phyloP scores from a whole-genome alignment of 176 grass and related monocot genomes.

The Oryza meridionalis region DNA sequence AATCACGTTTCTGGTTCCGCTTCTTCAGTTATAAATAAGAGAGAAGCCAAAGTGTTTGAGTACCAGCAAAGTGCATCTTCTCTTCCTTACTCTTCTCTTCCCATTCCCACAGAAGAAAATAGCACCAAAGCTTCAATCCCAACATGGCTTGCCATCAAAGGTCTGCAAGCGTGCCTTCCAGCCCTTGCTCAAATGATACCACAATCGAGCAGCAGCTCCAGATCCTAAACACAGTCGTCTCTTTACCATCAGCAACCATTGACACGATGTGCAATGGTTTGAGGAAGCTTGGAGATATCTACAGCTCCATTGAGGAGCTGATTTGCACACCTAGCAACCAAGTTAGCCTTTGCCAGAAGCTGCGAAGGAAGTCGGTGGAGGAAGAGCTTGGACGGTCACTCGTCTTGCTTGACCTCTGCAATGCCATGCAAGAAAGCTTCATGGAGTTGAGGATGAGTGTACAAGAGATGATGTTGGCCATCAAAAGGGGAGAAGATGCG shows the following conservation, averaged over 20 bases:
- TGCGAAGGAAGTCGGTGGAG: conserved; percentile 54
- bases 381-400: conserved; percentile 51
- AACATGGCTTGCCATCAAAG: conserved; percentile 57
- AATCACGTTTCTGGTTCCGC: neutral
- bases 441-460: conserved; percentile 43
- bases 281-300: conserved; percentile 43
- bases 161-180: conserved; percentile 54
- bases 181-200: conserved; percentile 31
- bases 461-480: conserved; percentile 25
- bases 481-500: conserved; percentile 42
- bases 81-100: conserved; percentile 18
- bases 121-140: conserved; percentile 12
- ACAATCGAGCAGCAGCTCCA: conserved; percentile 41
- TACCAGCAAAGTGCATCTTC: conserved; percentile 33
- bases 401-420: conserved; percentile 51
- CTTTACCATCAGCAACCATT: conserved; percentile 27
- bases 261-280: conserved; percentile 28
- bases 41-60: conserved; percentile 17
- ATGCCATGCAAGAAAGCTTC: conserved; percentile 41
- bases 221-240: conserved; percentile 25
- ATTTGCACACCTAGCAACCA: conserved; percentile 51
- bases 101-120: conserved; percentile 6
- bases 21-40: conserved; percentile 24
- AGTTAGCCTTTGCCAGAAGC: conserved; percentile 22
- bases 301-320: conserved; percentile 33